Evolutionary conservation across 345 rosid species (phyloP).

Genomic region (Bruguiera gymnorhiza): DNA sequence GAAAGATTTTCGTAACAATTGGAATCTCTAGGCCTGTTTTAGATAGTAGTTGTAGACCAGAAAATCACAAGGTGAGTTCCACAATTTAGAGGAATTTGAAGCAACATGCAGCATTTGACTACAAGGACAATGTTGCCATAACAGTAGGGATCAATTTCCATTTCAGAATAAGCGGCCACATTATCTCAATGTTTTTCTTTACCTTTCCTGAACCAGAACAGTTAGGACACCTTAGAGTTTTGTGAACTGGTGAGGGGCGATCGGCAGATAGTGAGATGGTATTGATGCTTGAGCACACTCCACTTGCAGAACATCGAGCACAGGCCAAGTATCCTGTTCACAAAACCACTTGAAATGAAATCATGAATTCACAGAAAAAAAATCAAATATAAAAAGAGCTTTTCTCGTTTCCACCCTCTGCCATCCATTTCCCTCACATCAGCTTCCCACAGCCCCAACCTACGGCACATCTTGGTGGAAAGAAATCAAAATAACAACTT

Average conservation of each 20-base stretch:
- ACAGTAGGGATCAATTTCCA: neutral
- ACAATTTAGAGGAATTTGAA: neutral
- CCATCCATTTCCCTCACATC: neutral
- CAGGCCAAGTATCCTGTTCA: conserved; percentile 88
- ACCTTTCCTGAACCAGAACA: conserved; percentile 99
- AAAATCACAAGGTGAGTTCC: neutral
- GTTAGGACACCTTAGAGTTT: conserved; percentile 61
- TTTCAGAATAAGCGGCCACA: neutral
- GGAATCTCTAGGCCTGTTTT: neutral
- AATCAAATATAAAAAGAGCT: neutral
- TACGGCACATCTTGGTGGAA: too few species aligned
- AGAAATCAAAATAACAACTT: too few species aligned
- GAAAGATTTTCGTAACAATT: too few species aligned
- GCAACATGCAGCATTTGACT: neutral
- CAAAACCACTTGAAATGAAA: neutral
- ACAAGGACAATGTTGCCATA: neutral
- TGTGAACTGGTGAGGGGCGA: conserved; percentile 51
- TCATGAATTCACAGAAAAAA: neutral
- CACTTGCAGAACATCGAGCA: conserved; percentile 85
- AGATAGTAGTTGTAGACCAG: neutral
- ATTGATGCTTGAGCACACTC: conserved; percentile 60
- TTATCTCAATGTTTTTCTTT: conserved; percentile 1
- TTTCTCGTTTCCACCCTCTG: neutral
- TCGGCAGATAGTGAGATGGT: conserved; percentile 49
- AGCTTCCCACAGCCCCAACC: too few species aligned